phyloP scores from a whole-genome alignment of 768 basidiomycete genomes.

The Collybia sp. region DNA sequence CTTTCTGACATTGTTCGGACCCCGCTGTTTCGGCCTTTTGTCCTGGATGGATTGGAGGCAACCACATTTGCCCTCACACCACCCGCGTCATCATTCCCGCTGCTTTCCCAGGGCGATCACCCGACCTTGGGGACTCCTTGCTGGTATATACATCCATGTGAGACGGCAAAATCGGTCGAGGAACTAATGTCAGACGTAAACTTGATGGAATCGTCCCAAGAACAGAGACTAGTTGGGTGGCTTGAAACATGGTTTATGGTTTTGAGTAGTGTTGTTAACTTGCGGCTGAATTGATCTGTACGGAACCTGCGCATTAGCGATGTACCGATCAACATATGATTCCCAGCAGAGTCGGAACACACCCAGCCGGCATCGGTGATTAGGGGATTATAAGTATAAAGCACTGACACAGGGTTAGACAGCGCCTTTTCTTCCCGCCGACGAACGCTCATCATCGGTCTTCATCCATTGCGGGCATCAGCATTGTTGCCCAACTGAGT shows the following conservation, averaged over 20 bases:
- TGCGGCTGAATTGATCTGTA: constrained; percentile 26
- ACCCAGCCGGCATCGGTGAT: too few relatives aligned
- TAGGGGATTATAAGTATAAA: too few relatives aligned
- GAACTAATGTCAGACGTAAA: constrained; percentile 60
- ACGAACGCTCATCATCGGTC: too few relatives aligned
- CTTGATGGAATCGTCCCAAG: constrained; percentile 23
- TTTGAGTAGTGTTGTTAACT: constrained; percentile 58
- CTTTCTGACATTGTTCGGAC: constrained; percentile 53
- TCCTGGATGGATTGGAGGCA: constrained; percentile 35
- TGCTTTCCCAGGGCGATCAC: constrained; percentile 86
- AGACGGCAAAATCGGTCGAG: constrained; percentile 57
- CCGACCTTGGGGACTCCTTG: constrained; percentile 68
- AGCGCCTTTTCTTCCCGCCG: too few relatives aligned
- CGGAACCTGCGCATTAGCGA: too few relatives aligned
- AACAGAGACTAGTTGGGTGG: constrained; percentile 39
- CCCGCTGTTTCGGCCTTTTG: constrained; percentile 51
- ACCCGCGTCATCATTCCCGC: constrained; percentile 55
- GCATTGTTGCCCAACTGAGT: not conserved
- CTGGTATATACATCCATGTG: constrained; percentile 90
- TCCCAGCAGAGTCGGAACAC: too few relatives aligned
- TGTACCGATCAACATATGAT: too few relatives aligned
- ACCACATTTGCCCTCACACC: constrained; percentile 53
- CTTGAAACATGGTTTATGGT: constrained; percentile 79
- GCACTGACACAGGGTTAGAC: too few relatives aligned
- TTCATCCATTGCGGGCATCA: not conserved